Percentiles rank a stretch among this genome's conserved stretches.
Conservation (phyloP, 2,329 filamentous ascomycete genomes). For the Hirsutella thompsonii region DNA sequence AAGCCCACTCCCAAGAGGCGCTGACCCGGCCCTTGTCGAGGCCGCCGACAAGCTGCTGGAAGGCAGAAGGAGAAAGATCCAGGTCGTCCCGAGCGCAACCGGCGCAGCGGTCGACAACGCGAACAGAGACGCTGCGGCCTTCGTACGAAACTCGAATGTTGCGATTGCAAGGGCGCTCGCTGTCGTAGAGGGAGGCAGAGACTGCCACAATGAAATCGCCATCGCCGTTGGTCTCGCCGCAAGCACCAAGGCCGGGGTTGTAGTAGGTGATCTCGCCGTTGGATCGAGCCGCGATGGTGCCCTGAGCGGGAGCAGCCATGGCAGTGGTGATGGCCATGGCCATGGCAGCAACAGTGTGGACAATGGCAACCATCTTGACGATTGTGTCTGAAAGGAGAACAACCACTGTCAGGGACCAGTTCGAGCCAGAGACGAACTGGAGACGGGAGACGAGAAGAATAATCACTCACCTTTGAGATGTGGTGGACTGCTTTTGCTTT, state of each 20-base stretch:
- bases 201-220: slow-evolving; percentile 53
- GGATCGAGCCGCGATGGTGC: not conserved
- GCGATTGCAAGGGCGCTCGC: slow-evolving; percentile 43
- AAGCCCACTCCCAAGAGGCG: slow-evolving; percentile 14
- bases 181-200: slow-evolving; percentile 54
- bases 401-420: too few relatives aligned
- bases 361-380: slow-evolving; percentile 10
- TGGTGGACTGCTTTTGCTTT: not conserved
- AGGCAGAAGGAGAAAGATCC: slow-evolving; percentile 33
- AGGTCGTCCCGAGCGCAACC: slow-evolving; percentile 33
- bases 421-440: not conserved
- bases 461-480: not conserved
- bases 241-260: slow-evolving; percentile 52
- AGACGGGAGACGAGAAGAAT: too few relatives aligned
- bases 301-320: not conserved
- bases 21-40: slow-evolving; percentile 11
- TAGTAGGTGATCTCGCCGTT: slow-evolving; percentile 37
- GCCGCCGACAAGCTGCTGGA: slow-evolving; percentile 27
- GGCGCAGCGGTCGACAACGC: slow-evolving; percentile 54
- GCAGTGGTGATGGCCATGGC: slow-evolving; percentile 7
- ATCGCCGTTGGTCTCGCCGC: slow-evolving; percentile 42
- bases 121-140: slow-evolving; percentile 38
- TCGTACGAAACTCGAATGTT: slow-evolving; percentile 48
- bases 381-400: not conserved
- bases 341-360: slow-evolving; percentile 8